A percentile compares a stretch with the other conserved stretches of the same genome.
Evolutionary conservation across 2,329 filamentous ascomycete species (phyloP).

Genomic region (Hypoxylon rubiginosum): DNA sequence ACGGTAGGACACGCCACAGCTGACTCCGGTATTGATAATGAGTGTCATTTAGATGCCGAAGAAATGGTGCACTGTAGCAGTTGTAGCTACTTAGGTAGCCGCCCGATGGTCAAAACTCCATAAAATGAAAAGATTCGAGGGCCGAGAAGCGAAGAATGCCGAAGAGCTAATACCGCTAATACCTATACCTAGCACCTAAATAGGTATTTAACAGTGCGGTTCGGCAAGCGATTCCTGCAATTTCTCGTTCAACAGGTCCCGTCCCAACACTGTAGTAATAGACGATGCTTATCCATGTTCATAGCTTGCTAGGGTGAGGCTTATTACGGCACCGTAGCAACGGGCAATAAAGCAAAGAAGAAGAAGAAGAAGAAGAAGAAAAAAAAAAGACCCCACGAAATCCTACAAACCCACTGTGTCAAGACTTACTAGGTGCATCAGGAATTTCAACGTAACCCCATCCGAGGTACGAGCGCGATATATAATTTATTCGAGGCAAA

Average conservation of each 20-base stretch:
- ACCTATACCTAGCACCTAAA: too few species aligned
- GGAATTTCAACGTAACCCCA: conserved; percentile 22
- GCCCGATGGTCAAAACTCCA: conserved; percentile 19
- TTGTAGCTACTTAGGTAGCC: conserved; percentile 33
- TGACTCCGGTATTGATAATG: conserved; percentile 30
- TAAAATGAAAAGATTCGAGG: conserved; percentile 29
- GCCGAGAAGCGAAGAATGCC: conserved; percentile 23
- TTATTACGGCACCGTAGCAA: conserved; percentile 39
- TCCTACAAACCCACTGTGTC: conserved; percentile 33
- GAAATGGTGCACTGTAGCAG: conserved; percentile 23
- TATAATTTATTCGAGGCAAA: conserved; percentile 32
- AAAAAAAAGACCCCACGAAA: conserved; percentile 26
- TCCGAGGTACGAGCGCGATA: conserved; percentile 6
- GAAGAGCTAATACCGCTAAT: conserved; percentile 8
- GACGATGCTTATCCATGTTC: conserved; percentile 32
- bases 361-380: conserved; percentile 12
- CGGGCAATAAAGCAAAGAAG: conserved; percentile 12
- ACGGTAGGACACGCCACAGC: conserved; percentile 42
- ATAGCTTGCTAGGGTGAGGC: conserved; percentile 37
- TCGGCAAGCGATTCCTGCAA: conserved; percentile 29
- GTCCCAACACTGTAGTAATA: conserved; percentile 29
- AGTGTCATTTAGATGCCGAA: conserved; percentile 35
- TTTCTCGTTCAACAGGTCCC: conserved; percentile 28
- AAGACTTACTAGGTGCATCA: background rate
- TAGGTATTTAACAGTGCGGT: conserved; percentile 10